These are phyloP conservation scores for Yamadazyma taylorii DNA, from an alignment of 1,139 yeast species.

Conservation along the genomic window DNA sequence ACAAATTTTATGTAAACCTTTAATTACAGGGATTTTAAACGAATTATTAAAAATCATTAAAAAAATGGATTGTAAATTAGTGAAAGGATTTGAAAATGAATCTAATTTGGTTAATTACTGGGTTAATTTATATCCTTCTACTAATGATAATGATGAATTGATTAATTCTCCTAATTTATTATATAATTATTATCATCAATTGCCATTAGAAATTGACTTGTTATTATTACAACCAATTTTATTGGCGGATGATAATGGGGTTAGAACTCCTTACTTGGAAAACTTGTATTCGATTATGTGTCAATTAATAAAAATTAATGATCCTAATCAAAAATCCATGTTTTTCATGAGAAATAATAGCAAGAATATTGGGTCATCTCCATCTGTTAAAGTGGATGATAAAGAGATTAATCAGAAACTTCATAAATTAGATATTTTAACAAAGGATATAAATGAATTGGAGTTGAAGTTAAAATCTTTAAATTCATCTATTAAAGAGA, in stretches of 20 bases:
- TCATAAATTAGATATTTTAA: constrained; percentile 19
- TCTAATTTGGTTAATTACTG: constrained; percentile 55
- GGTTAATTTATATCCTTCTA: constrained; percentile 44
- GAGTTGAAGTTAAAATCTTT: constrained; percentile 21
- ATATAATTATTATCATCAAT: constrained; percentile 57
- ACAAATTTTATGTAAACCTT: constrained; percentile 81
- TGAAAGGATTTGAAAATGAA: constrained; percentile 66
- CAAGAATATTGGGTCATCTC: constrained; percentile 6
- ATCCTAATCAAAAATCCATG: constrained; percentile 23
- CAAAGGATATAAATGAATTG: constrained; percentile 22
- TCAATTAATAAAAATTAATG: constrained; percentile 58
- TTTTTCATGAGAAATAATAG: constrained; percentile 32
- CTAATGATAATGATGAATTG: constrained; percentile 23
- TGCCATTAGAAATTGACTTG: constrained; percentile 66
- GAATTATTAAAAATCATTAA: constrained; percentile 75
- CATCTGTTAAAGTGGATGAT: constrained; percentile 9
- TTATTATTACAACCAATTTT: constrained; percentile 81
- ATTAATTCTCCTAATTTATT: constrained; percentile 54
- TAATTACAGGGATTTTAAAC: constrained; percentile 72
- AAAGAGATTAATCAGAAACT: constrained; percentile 13
- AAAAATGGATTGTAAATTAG: constrained; percentile 74
- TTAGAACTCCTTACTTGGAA: constrained; percentile 88
- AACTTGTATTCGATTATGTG: constrained; percentile 79
- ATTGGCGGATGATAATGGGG: constrained; percentile 80
- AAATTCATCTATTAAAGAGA: constrained; percentile 23